Conservation (phyloP, 805 yeast species). For the Yarrowia bubula region DNA sequence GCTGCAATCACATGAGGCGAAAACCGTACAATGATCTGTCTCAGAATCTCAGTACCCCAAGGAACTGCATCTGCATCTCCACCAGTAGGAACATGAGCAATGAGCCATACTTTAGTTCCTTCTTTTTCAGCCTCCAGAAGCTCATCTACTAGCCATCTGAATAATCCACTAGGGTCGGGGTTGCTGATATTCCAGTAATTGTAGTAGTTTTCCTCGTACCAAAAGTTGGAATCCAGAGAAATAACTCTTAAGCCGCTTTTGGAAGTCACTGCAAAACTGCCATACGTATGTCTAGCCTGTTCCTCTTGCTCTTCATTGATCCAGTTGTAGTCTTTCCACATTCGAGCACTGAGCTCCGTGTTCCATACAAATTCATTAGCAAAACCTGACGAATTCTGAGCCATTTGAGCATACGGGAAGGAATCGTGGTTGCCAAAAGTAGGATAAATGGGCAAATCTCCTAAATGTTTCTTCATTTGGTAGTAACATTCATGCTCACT, state of each 20-base stretch:
- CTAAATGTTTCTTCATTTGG: constrained; percentile 52
- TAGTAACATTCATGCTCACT: constrained; percentile 53
- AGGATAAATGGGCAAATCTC: constrained; percentile 56
- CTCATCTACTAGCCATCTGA: constrained; percentile 60
- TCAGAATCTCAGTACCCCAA: constrained; percentile 54
- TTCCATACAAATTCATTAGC: constrained; percentile 47
- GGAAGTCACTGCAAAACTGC: constrained; percentile 60
- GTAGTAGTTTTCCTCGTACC: constrained; percentile 63
- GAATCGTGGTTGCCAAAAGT: constrained; percentile 71
- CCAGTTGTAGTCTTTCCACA: constrained; percentile 52
- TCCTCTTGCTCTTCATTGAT: constrained; percentile 39
- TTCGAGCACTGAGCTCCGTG: constrained; percentile 47
- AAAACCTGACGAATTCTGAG: constrained; percentile 51
- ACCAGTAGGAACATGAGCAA: constrained; percentile 64
- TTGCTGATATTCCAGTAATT: constrained; percentile 48
- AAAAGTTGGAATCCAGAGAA: constrained; percentile 64
- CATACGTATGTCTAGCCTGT: constrained; percentile 45
- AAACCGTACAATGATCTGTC: constrained; percentile 60
- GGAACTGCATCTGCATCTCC: constrained; percentile 57
- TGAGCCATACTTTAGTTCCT: constrained; percentile 68
- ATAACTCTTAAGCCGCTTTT: constrained; percentile 57
- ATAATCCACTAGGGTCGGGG: constrained; percentile 62
- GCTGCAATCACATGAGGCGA: constrained; percentile 68
- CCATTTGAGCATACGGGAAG: constrained; percentile 68
- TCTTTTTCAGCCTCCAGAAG: constrained; percentile 54